Base-by-base conservation (phyloP, 192 early-diverging fungal genomes). In the Mortierella hygrophila region DNA sequence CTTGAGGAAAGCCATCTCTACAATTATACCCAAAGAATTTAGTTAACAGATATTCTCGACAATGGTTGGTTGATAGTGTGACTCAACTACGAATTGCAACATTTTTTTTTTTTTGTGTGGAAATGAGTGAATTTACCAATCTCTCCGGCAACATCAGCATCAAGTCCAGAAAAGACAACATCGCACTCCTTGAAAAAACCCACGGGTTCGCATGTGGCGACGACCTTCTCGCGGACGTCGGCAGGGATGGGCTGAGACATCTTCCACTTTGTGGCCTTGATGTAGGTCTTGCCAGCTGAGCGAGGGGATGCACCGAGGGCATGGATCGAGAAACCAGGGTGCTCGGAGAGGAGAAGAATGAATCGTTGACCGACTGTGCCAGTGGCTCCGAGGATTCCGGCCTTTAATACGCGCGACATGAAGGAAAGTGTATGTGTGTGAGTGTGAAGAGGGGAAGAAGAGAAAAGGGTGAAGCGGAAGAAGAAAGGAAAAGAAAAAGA, bases 301-400 rank as follows among this genome's bases (percentile, higher is more conserved):
- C 97, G 94, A 74, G 94, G 88, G 23, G 96, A 97, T 32, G 98
- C 98, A 65, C 98, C 97, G 26, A 99, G 90, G 57, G 96, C 94
- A 86, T 94, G 93, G 88, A 99, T 93, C 72, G 90, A 87, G 89
- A 99, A 97, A 78, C 91, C 88, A 71, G 97, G 97, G 90, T 99
- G 97, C 72, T 92, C 86, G 8, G 94, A 93, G 70, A 99, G 93
- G 65, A 99, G 91, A 77, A 95, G 91, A 73, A 99, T 97, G 80
- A 99, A 99, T 38, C 98, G 95, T 88, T 99, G 98, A 44, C 98
- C 98, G 60, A 99, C 98, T 32, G 97, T 99, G 85, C 98, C 98
- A 1, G 98, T 99, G 42, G 97, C 97, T 77, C 98, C 98, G 69
- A 99, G 95, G 77, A 99, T 94, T 78, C 96, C 98, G 49, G 96